Evolutionary conservation across 1,139 yeast genomes (phyloP).

Genomic region (Petasospora rhodanensis): DNA sequence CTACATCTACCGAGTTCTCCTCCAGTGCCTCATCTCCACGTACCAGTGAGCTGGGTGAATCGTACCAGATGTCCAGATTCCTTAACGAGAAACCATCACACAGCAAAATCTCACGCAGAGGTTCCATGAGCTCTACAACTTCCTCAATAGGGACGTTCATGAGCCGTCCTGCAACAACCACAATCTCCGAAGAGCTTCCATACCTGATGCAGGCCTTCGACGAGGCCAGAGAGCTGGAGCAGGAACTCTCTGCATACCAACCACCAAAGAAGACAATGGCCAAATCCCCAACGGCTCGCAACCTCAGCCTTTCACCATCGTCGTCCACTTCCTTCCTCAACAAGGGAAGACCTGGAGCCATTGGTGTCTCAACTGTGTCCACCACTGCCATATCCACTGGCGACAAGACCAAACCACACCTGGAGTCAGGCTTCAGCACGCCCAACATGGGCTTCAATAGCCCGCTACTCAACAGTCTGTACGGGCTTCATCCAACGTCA

Average conservation of each 20-base stretch:
- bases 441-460: too few species aligned
- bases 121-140: conserved; percentile 18
- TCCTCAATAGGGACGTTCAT: conserved; percentile 15
- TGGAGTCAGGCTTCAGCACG: too few species aligned
- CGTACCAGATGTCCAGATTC: conserved; percentile 11
- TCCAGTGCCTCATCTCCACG: conserved; percentile 10
- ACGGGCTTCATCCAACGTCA: too few species aligned
- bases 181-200: conserved; percentile 32
- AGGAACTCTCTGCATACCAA: conserved; percentile 13
- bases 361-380: too few species aligned
- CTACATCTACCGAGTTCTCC: conserved; percentile 5
- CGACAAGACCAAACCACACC: too few species aligned
- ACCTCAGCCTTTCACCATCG: too few species aligned
- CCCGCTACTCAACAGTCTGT: too few species aligned
- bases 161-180: conserved; percentile 19
- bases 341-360: too few species aligned
- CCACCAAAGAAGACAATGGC: conserved; percentile 2
- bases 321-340: too few species aligned
- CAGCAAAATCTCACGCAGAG: conserved; percentile 11
- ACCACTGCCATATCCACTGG: too few species aligned
- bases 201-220: conserved; percentile 33
- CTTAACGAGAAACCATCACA: conserved; percentile 8
- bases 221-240: conserved; percentile 31
- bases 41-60: conserved; percentile 5
- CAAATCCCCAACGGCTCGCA: too few species aligned